Conservation (phyloP, 2,329 filamentous ascomycete species). For the Byssochlamys sp. region DNA sequence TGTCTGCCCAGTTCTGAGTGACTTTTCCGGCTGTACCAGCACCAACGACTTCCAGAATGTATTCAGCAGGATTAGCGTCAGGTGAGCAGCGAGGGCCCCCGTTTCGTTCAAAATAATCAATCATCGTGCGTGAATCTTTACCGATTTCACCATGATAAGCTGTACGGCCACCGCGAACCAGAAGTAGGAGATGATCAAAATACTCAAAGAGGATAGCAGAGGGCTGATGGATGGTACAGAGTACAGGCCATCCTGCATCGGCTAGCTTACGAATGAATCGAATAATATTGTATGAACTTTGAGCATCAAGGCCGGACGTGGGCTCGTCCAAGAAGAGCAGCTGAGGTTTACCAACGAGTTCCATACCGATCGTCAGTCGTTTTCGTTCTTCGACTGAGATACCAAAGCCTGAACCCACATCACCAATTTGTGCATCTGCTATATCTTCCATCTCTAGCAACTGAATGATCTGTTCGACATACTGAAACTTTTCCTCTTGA, state of each 20-base stretch:
- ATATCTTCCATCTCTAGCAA: conserved; percentile 57
- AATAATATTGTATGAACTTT: too few species aligned
- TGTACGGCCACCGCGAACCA: conserved; percentile 45
- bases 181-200: conserved; percentile 48
- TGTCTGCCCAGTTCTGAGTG: too few species aligned
- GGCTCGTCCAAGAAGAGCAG: conserved; percentile 57
- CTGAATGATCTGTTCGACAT: conserved; percentile 57
- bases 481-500: conserved; percentile 52
- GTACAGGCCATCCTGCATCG: too few species aligned
- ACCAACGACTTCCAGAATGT: too few species aligned
- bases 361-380: conserved; percentile 30
- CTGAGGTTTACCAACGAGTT: conserved; percentile 34
- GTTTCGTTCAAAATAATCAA: conserved; percentile 45
- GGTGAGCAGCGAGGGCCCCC: too few species aligned
- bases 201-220: conserved; percentile 47
- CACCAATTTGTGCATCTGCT: conserved; percentile 55
- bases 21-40: too few species aligned
- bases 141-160: conserved; percentile 50
- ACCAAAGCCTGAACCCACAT: too few species aligned
- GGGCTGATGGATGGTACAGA: conserved; percentile 54
- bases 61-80: too few species aligned
- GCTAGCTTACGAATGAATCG: too few species aligned
- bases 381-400: conserved; percentile 47
- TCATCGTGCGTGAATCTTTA: conserved; percentile 38
- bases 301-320: conserved; percentile 49